A percentile compares a stretch with the other conserved stretches of the same genome.
phyloP scores from a whole-genome alignment of 352 stramenopile species.

The Phytophthora megakarya region DNA sequence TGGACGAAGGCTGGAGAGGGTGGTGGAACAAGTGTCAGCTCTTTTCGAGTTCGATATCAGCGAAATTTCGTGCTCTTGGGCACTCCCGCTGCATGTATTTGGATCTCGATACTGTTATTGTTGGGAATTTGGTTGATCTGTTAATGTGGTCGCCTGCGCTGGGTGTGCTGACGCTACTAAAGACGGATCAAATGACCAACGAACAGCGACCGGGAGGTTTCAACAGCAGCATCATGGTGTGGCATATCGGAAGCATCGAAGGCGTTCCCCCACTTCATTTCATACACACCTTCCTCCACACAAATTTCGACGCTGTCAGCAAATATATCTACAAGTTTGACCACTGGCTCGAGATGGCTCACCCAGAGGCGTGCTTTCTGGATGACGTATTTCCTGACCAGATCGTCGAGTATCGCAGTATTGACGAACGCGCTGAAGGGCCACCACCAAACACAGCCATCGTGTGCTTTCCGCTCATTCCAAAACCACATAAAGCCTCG shows the following conservation, averaged over 20 bases:
- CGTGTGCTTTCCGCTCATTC: slow-evolving; percentile 83
- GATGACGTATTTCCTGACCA: slow-evolving; percentile 50
- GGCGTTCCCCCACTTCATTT: slow-evolving; percentile 12
- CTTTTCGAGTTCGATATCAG: slow-evolving; percentile 42
- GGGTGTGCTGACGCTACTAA: slow-evolving; percentile 39
- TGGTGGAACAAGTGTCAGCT: slow-evolving; percentile 89
- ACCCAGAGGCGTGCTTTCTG: slow-evolving; percentile 39
- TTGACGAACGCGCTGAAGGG: slow-evolving; percentile 22
- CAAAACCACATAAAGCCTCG: slow-evolving; percentile 69
- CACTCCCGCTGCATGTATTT: slow-evolving; percentile 50
- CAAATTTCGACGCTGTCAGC: slow-evolving; percentile 42
- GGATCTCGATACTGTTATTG: slow-evolving; percentile 81
- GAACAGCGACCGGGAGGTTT: slow-evolving; percentile 61
- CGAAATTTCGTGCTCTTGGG: slow-evolving; percentile 35
- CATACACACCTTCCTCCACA: slow-evolving; percentile 48
- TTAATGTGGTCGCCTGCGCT: slow-evolving; percentile 21
- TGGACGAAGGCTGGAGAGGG: slow-evolving; percentile 47
- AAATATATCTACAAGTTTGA: slow-evolving; percentile 88
- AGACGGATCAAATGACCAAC: slow-evolving; percentile 74
- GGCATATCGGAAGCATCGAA: slow-evolving; percentile 30
- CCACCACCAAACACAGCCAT: slow-evolving; percentile 44
- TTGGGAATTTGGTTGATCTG: slow-evolving; percentile 45
- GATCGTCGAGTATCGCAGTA: slow-evolving; percentile 76
- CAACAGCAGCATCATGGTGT: slow-evolving; percentile 83
- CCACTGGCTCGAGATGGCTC: slow-evolving; percentile 84